Conservation (phyloP, 2,329 filamentous ascomycete genomes). For the Pseudogymnoascus sp. region DNA sequence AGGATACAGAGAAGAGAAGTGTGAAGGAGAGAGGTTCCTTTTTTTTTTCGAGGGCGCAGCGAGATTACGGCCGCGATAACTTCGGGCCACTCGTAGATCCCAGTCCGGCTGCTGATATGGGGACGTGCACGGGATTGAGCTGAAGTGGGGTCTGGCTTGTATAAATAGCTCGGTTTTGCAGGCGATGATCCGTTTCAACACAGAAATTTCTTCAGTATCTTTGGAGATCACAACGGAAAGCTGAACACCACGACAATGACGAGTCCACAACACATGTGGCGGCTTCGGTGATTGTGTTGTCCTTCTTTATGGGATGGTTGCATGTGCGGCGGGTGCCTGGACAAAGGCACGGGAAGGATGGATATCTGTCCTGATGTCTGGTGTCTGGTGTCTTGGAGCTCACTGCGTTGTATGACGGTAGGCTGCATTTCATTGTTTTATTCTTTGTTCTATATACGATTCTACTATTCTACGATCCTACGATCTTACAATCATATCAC, state of each 20-base stretch:
- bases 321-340: neutral
- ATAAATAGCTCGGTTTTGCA: neutral
- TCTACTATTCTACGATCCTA: neutral
- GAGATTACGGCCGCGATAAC: conserved; percentile 2
- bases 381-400: neutral
- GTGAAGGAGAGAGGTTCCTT: neutral
- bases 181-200: conserved; percentile 6
- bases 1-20: neutral
- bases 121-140: conserved; percentile 7
- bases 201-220: neutral
- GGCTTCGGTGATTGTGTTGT: neutral
- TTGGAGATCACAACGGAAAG: neutral
- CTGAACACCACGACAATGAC: neutral
- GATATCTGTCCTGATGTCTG: conserved; percentile 1
- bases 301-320: neutral
- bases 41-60: conserved; percentile 7
- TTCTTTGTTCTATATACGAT: neutral
- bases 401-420: conserved; percentile 1
- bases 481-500: neutral
- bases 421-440: conserved; percentile 3
- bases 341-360: neutral
- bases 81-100: neutral
- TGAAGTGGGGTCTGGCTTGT: neutral
- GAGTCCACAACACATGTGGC: neutral
- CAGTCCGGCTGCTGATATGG: neutral